phyloP scores from a whole-genome alignment of 225 moss, liverwort and hornwort genomes.

The Physcomitrellopsis africana region DNA sequence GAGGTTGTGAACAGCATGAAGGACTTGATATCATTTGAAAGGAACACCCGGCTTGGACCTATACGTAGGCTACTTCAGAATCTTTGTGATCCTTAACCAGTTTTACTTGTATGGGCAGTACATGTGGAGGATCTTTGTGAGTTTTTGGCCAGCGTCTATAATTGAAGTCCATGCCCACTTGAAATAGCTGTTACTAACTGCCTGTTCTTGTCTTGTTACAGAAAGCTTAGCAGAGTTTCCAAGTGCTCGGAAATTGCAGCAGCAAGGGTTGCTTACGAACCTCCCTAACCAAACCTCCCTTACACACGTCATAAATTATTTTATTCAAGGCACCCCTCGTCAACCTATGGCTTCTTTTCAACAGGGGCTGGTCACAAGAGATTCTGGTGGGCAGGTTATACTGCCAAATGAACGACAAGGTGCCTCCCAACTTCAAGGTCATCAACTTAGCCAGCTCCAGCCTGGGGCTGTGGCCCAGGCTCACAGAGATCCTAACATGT shows the following conservation, averaged over 20 bases:
- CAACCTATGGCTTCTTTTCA: slow-evolving; percentile 40
- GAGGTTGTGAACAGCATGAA: slow-evolving; percentile 90
- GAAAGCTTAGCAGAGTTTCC: slow-evolving; percentile 70
- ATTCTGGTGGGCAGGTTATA: slow-evolving; percentile 41
- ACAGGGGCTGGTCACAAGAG: slow-evolving; percentile 45
- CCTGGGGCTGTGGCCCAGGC: slow-evolving; percentile 46
- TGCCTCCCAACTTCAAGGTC: slow-evolving; percentile 47
- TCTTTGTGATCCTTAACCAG: background rate
- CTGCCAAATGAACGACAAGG: slow-evolving; percentile 48
- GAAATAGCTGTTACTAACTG: background rate
- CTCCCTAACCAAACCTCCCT: slow-evolving; percentile 58
- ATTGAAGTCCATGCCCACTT: slow-evolving; percentile 4
- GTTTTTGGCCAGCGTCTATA: background rate
- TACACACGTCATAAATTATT: slow-evolving; percentile 63
- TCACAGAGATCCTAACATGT: slow-evolving; percentile 51
- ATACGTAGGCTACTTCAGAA: slow-evolving; percentile 49
- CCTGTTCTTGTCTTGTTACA: slow-evolving; percentile 38
- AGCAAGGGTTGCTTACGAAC: slow-evolving; percentile 56
- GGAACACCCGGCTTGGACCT: slow-evolving; percentile 64
- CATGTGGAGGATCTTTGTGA: background rate
- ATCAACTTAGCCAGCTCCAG: slow-evolving; percentile 58
- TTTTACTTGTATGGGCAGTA: slow-evolving; percentile 11
- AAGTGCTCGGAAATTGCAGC: slow-evolving; percentile 64
- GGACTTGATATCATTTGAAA: slow-evolving; percentile 71
- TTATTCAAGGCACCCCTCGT: slow-evolving; percentile 54